Base-by-base conservation (phyloP, 2,329 filamentous ascomycete species). In the Aschersonia sp. region DNA sequence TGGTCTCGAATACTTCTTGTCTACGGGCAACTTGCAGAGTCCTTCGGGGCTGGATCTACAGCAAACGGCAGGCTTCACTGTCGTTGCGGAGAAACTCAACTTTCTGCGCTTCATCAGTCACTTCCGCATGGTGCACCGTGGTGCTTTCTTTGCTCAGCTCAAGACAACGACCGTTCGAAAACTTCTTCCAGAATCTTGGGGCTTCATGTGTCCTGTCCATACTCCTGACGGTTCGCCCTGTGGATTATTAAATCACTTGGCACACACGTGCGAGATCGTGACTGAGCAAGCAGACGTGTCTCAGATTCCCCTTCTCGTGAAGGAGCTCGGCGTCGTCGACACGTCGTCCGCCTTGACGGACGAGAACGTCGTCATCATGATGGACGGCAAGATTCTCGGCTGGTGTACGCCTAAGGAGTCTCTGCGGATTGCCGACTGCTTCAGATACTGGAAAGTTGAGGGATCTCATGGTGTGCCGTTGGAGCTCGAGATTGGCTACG, bases 51-150 rank as follows among this genome's bases (percentile, higher is more conserved):
- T 98, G 41, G 92, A 98, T 74, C 66, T 96, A 59, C 92, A 97
- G 61, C 92, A 98, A 65, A 83, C 84, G 0, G 92, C 91, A 9
- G 92, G 92, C 52, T 98, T 94, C 65, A 94, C 88, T 0, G 89
- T 98, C 46, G 89, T 97, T 46, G 92, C 92, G 3, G 92, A 98
- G 64, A 97, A 97, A 74, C 91, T 98, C 62, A 98, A 98, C 70
- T 98, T 97, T 64, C 80, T 94, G 59, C 87, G 92, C 58, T 98
- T 97, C 70, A 94, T 98, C 69, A 92, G 87, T 65, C 92, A 98
- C 66, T 98, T 98, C 76, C 85, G 92, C 55, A 96, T 96, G 89
- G 88, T 98, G 50, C 92, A 98, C 70, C 82, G 92, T 80, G 92
- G 92, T 73, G 92, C 88, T 62, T 98, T 98, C 77, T 98, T 98